phyloP scores from a whole-genome alignment of 805 yeast genomes.

The Ogataea populi-albae region DNA sequence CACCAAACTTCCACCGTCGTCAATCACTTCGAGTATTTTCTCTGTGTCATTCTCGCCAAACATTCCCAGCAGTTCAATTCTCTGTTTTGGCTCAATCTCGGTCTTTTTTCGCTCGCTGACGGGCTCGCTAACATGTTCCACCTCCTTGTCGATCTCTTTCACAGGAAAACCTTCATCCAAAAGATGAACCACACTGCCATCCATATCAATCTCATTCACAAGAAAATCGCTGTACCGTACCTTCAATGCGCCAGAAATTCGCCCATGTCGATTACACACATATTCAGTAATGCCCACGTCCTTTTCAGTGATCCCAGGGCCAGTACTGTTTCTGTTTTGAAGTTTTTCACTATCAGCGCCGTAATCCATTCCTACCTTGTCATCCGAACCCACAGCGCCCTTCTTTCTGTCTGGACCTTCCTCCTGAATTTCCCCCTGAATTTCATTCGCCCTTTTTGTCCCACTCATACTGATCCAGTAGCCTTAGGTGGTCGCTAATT shows the following conservation, averaged over 20 bases:
- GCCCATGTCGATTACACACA: constrained; percentile 50
- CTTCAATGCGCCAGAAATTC: constrained; percentile 78
- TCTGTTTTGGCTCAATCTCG: constrained; percentile 40
- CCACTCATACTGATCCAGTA: too few relatives aligned
- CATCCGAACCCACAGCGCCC: too few relatives aligned
- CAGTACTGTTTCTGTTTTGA: constrained; percentile 3
- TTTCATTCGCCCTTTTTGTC: too few relatives aligned
- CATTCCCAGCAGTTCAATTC: constrained; percentile 44
- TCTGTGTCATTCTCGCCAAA: constrained; percentile 62
- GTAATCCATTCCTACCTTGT: too few relatives aligned
- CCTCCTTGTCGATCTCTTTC: constrained; percentile 35
- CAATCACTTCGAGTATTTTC: constrained; percentile 50
- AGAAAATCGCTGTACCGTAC: constrained; percentile 90
- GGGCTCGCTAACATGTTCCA: constrained; percentile 36
- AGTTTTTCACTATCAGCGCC: constrained; percentile 3
- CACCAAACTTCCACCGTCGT: constrained; percentile 53
- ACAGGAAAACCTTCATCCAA: constrained; percentile 65
- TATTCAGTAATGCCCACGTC: constrained; percentile 89
- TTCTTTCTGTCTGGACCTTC: too few relatives aligned
- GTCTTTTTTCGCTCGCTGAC: constrained; percentile 39
- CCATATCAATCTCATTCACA: constrained; percentile 78
- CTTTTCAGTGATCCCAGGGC: constrained; percentile 53
- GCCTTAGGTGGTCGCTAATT: too few relatives aligned
- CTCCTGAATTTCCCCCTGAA: too few relatives aligned
- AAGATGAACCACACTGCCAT: constrained; percentile 72